Evolutionary conservation across 331 rosid species (phyloP).

Genomic region (Saraca asoca): DNA sequence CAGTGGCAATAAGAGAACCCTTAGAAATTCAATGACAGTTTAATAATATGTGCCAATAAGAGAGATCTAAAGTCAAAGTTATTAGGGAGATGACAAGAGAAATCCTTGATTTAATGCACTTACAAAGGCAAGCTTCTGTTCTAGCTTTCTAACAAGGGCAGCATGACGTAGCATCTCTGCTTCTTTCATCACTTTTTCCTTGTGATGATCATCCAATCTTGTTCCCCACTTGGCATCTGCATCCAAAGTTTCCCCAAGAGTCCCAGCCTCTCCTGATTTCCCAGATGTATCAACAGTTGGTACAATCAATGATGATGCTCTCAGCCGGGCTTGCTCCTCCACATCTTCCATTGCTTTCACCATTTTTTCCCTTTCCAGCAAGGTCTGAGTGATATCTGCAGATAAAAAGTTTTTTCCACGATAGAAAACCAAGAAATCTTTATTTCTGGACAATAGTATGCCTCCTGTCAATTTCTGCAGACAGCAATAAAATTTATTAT

Average conservation of each 20-base stretch:
- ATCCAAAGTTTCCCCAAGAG: conserved; percentile 86
- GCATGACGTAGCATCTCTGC: conserved; percentile 64
- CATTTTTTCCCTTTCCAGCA: conserved; percentile 81
- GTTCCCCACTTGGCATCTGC: conserved; percentile 97
- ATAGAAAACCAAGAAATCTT: conserved; percentile 89
- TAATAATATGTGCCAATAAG: conserved; percentile 2
- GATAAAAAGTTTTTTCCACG: conserved; percentile 89
- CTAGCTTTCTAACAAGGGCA: conserved; percentile 67
- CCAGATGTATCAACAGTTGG: conserved; percentile 46
- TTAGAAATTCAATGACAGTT: conserved; percentile 4
- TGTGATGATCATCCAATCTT: conserved; percentile 56
- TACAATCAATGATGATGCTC: conserved; percentile 67
- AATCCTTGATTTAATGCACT: conserved; percentile 46
- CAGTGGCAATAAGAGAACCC: not conserved
- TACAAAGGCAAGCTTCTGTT: conserved; percentile 69
- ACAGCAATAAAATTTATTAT: conserved; percentile 21
- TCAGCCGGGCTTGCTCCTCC: conserved; percentile 91
- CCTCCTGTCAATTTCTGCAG: conserved; percentile 89
- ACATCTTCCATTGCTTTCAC: conserved; percentile 78
- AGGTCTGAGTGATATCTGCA: conserved; percentile 69
- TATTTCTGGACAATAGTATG: conserved; percentile 80
- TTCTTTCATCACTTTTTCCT: conserved; percentile 66
- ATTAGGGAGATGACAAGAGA: conserved; percentile 24
- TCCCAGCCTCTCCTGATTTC: conserved; percentile 70
- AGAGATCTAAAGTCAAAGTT: conserved; percentile 12